Evolutionary conservation across 2,329 filamentous ascomycete species (phyloP).

Genomic region (Ophiocordyceps robertsii): DNA sequence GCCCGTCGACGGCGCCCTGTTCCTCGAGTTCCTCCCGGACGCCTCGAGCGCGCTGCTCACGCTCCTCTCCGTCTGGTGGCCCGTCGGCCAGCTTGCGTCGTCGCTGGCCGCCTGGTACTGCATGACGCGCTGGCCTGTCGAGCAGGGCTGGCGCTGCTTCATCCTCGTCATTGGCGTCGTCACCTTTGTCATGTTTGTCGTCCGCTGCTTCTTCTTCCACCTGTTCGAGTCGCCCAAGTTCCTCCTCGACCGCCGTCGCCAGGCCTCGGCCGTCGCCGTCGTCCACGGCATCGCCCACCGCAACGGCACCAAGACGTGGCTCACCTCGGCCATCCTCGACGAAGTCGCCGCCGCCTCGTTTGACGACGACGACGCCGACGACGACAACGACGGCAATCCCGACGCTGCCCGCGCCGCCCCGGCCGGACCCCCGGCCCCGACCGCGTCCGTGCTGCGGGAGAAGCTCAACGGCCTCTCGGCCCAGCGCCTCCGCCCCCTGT

Average conservation of each 20-base stretch:
- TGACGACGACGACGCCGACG: no score
- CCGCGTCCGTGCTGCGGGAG: conserved; percentile 33
- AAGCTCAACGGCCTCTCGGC: conserved; percentile 54
- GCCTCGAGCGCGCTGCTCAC: conserved; percentile 62
- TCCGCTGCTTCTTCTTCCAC: conserved; percentile 68
- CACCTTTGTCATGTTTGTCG: conserved; percentile 65
- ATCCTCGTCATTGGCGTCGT: conserved; percentile 56
- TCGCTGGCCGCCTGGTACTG: conserved; percentile 64
- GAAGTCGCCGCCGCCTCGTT: conserved; percentile 36
- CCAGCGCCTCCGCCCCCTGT: conserved; percentile 54
- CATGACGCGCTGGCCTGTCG: conserved; percentile 52
- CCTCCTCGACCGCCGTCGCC: conserved; percentile 60
- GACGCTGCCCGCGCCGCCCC: not conserved
- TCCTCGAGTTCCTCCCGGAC: conserved; percentile 72
- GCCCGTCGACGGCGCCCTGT: conserved; percentile 67
- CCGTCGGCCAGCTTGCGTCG: conserved; percentile 63
- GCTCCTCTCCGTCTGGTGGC: conserved; percentile 78
- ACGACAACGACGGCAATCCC: not conserved
- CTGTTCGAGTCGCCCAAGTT: conserved; percentile 81
- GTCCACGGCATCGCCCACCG: conserved; percentile 65
- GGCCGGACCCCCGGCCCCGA: conserved; percentile 7
- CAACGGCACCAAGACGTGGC: conserved; percentile 58
- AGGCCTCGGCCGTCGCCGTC: conserved; percentile 66
- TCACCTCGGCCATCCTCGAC: conserved; percentile 57
- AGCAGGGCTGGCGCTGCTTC: conserved; percentile 68